Conservation (phyloP, 2,329 filamentous ascomycete genomes). For the Fusarium continuum region DNA sequence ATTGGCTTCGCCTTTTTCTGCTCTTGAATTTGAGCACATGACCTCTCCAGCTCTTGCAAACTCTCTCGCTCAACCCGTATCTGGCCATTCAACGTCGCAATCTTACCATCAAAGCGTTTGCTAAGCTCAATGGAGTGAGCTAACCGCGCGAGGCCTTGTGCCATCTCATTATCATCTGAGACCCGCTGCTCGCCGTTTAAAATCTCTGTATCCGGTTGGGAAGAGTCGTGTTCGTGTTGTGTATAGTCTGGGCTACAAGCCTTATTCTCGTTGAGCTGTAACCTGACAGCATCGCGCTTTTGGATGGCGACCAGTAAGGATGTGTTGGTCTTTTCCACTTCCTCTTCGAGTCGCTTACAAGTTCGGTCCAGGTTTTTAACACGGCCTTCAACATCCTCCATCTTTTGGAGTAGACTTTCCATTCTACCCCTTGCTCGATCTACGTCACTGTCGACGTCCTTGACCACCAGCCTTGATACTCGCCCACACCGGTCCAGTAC, state of each 20-base stretch:
- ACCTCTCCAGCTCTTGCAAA: not conserved
- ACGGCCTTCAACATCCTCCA: not conserved
- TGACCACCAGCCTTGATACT: slow-evolving; percentile 14
- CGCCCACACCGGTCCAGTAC: slow-evolving; percentile 22
- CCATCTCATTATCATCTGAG: no score
- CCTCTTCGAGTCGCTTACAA: not conserved
- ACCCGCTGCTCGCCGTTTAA: no score
- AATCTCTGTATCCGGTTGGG: no score
- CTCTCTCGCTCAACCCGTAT: not conserved
- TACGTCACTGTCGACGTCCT: not conserved
- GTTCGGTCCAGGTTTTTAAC: not conserved
- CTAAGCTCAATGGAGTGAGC: no score
- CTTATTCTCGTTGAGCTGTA: no score
- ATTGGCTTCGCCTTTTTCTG: not conserved
- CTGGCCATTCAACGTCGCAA: slow-evolving; percentile 6
- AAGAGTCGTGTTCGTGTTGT: no score
- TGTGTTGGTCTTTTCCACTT: not conserved
- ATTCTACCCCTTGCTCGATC: not conserved
- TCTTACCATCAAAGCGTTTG: not conserved
- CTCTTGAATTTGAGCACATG: not conserved
- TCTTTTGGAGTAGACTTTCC: not conserved
- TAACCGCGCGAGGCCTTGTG: no score
- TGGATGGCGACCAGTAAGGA: not conserved
- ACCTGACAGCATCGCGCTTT: no score
- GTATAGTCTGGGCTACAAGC: no score